These are phyloP conservation scores for Coemansia sp. DNA, from an alignment of 192 early-diverging fungal genomes.

Conservation along the genomic window DNA sequence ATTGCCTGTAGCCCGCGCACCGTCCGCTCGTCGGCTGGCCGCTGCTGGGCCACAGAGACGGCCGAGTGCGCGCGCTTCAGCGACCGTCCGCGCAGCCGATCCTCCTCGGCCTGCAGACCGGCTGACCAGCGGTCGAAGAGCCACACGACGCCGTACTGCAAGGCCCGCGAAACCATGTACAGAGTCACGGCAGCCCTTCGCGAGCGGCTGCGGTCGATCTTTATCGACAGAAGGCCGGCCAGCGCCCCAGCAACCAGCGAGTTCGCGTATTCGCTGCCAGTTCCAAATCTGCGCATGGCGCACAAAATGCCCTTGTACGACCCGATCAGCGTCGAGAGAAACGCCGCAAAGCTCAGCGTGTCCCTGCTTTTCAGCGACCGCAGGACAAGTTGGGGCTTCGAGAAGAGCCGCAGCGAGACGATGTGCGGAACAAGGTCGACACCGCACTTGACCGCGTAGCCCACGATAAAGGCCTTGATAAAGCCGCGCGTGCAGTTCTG, in stretches of 20 bases:
- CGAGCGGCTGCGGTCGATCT: constrained; percentile 59
- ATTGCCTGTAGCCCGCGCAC: constrained; percentile 9
- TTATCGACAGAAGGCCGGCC: constrained; percentile 58
- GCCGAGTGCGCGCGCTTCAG: constrained; percentile 41
- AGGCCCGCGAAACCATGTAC: constrained; percentile 61
- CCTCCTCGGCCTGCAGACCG: constrained; percentile 20
- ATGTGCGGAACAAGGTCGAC: constrained; percentile 56
- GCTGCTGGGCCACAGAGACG: not conserved
- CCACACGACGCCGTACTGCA: constrained; percentile 64
- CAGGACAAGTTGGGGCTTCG: constrained; percentile 27
- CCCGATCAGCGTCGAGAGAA: constrained; percentile 61
- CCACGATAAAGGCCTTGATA: constrained; percentile 60
- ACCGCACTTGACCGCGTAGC: constrained; percentile 59
- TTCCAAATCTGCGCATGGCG: constrained; percentile 52
- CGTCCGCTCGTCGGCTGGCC: not conserved
- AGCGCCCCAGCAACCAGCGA: constrained; percentile 63
- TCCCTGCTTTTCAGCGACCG: constrained; percentile 49
- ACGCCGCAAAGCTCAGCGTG: constrained; percentile 64
- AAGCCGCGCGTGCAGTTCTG: constrained; percentile 67
- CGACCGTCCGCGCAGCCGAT: constrained; percentile 21
- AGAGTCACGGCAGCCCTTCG: constrained; percentile 63
- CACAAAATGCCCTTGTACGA: constrained; percentile 66
- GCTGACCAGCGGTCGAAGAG: constrained; percentile 59
- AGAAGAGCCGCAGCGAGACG: constrained; percentile 55
- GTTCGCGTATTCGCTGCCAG: constrained; percentile 58